Percentiles rank a stretch among this genome's conserved stretches.
Evolutionary conservation across 1,284 basidiomycete genomes (phyloP).

Genomic region (Leccinum solheimii): DNA sequence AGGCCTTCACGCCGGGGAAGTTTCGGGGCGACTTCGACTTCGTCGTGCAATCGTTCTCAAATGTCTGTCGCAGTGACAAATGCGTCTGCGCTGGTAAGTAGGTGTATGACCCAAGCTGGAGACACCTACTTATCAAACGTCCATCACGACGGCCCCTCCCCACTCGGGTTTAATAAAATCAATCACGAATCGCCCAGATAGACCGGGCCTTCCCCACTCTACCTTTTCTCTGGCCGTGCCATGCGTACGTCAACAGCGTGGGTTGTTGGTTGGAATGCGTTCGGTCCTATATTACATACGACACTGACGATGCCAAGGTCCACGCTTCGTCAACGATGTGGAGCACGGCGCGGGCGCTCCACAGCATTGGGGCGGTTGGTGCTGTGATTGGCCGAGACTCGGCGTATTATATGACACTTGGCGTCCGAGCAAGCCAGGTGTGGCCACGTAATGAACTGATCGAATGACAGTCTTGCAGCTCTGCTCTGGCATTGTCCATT

Average conservation of each 20-base stretch:
- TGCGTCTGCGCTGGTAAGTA: slow-evolving; percentile 8
- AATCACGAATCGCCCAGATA: slow-evolving; percentile 10
- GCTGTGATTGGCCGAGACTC: neutral
- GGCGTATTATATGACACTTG: neutral
- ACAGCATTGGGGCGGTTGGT: neutral
- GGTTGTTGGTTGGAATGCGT: neutral
- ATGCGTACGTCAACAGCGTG: slow-evolving; percentile 10
- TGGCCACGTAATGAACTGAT: neutral
- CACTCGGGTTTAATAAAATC: slow-evolving; percentile 12
- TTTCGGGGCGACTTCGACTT: slow-evolving; percentile 8
- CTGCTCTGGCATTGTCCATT: neutral
- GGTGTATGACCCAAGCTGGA: slow-evolving; percentile 2
- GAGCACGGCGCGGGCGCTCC: neutral
- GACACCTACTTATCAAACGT: slow-evolving; percentile 1
- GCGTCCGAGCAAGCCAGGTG: slow-evolving; percentile 2
- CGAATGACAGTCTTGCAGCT: neutral
- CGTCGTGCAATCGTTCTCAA: slow-evolving; percentile 2
- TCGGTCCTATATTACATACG: neutral
- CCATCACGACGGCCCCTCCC: slow-evolving; percentile 1
- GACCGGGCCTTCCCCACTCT: slow-evolving; percentile 5
- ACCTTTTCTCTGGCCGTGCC: slow-evolving; percentile 4
- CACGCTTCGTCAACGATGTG: neutral
- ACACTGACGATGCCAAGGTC: neutral
- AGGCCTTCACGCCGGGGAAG: slow-evolving; percentile 4
- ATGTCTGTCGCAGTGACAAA: slow-evolving; percentile 18